phyloP scores from a whole-genome alignment of 768 basidiomycete genomes.

The Suillus alpinus region DNA sequence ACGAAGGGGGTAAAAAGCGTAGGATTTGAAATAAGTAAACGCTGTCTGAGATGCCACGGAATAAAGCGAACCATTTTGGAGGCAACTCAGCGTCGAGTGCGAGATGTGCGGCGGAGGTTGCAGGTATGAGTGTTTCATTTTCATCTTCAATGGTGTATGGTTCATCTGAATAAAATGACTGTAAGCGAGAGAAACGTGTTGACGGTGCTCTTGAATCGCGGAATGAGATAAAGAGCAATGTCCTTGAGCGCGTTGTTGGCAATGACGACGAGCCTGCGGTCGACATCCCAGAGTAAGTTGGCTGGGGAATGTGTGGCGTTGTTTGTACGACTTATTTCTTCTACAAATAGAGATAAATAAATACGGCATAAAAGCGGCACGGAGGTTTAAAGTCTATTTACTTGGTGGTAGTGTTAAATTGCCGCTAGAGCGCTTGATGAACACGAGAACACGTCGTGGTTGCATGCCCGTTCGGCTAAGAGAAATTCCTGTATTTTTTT shows the following conservation, averaged over 20 bases:
- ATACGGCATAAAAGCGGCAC: conserved; percentile 3
- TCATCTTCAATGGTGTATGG: conserved; percentile 49
- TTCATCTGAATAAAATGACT: conserved; percentile 43
- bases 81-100: conserved; percentile 64
- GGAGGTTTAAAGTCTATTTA: background rate
- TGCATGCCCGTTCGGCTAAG: background rate
- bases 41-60: too few species aligned
- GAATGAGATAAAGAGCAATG: conserved; percentile 91
- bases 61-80: conserved; percentile 77
- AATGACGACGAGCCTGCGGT: conserved; percentile 30
- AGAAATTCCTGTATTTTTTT: background rate
- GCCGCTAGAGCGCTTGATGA: too few species aligned
- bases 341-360: conserved; percentile 25
- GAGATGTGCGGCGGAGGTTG: conserved; percentile 38
- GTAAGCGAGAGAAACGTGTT: conserved; percentile 39
- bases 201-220: conserved; percentile 67
- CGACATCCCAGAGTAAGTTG: conserved; percentile 29
- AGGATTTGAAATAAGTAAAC: background rate
- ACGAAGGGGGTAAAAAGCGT: conserved; percentile 10
- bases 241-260: conserved; percentile 77
- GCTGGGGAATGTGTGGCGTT: conserved; percentile 20
- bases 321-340: conserved; percentile 5
- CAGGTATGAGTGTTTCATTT: conserved; percentile 60
- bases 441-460: too few species aligned
- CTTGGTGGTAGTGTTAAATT: too few species aligned